Evolutionary conservation across 2,329 filamentous ascomycete species (phyloP), one percentile per base, ranked within the genome.

Genomic region (Penicillium aurantiogriseum): DNA sequence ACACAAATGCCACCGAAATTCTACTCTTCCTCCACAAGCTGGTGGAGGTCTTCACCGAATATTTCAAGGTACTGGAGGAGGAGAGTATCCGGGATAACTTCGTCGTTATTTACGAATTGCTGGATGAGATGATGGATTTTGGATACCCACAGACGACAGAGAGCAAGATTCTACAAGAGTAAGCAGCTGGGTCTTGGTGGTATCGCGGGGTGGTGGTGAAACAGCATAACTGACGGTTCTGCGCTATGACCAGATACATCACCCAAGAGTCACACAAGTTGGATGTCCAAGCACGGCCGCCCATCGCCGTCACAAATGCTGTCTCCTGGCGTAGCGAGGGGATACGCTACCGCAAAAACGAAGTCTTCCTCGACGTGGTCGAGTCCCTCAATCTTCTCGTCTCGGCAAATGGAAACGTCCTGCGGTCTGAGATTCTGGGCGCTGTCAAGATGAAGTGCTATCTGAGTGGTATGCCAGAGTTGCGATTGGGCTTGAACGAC

Each of bases 71-170:
- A 63, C 84, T 99, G 59, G 94, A 99, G 77, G 94, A 99, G 77
- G 94, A 99, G 78, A 96, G 91, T 69, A 99, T 99, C 75, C 87
- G 94, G 68, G 94, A 99, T 81, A 99, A 99, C 81, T 99, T 99
- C 74, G 94, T 99, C 76, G 88, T 99, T 73, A 99, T 99, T 72
- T 99, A 99, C 82, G 94, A 99, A 78, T 80, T 99, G 60, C 85
- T 99, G 62, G 94, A 99, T 73, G 94, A 99, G 81, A 99, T 99
- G 94, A 99, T 99, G 94, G 94, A 99, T 78, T 99, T 99, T 81
- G 94, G 94, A 63, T 97, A 99, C 76, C 94, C 94, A 6, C 94
- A 99, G 77, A 99, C 94, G 10, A 99, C 94, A 65, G 94, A 99
- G 77, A 91, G 87, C 75, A 99, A 99, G 84, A 99, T 99, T 74